Evolutionary conservation across 176 grass and related monocot species (phyloP), one percentile per base, ranked within the genome.

Genomic region (Cymbopogon citratus): DNA sequence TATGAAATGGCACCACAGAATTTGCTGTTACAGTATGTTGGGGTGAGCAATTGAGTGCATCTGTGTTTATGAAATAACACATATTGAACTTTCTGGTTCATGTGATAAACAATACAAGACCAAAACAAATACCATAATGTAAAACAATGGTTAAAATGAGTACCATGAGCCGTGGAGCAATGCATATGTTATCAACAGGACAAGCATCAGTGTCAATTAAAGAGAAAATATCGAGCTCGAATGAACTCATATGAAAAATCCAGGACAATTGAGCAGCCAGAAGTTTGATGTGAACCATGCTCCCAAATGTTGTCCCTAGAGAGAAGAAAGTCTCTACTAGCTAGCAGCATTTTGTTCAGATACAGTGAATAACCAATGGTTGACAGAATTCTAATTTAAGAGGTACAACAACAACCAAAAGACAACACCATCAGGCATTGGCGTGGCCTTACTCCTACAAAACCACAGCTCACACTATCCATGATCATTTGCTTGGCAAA

Each of bases 401-500:
- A 79, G 57, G 61, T 90, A 90, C 88, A 90, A 85, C 26, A 70
- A 79, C 26, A 70, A 79, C 27, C 52, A 69, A 54, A 82, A 27
- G 16, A 74, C 11, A 48, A 71, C 76, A 83, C 83, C 39, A 43
- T 35, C 51, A 74, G 9, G 29, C 60, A 79, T 61, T 61, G 39
- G 10, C 24, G 12, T 78, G 68, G 25, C 1, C 39, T 82, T 74
- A 27, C 79, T 62, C 79, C 80, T 74, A 76, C 10, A 41, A 78
- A 78, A 61, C 27, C 10, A 41, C 2, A 84, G 19, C 12, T 35
- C 9, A 43, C 45, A 63, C 3, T 25, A 73, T 74, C 18, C 23
- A 54, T 23, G 26, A 66, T 91, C 86, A 99, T 62, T 82, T 62
- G 52, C 52, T 87, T 2, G 80, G 43, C 18, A 99, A 74, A 77